These are phyloP conservation scores for Candida lessepsii DNA, from an alignment of 805 yeast species.

Conservation along the genomic window DNA sequence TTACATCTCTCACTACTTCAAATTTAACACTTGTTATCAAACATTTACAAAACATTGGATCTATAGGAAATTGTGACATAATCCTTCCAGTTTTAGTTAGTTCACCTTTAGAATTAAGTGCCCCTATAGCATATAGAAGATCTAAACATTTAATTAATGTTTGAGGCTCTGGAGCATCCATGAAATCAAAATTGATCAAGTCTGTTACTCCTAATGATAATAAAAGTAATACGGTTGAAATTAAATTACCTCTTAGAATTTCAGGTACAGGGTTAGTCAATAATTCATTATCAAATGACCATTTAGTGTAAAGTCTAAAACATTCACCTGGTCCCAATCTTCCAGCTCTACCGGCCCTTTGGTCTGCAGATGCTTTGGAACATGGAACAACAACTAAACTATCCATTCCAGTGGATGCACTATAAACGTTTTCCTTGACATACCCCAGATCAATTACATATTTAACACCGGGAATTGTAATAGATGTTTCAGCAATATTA, in stretches of 20 bases:
- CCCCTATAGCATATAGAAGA: slow-evolving; percentile 82
- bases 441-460: slow-evolving; percentile 47
- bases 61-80: slow-evolving; percentile 92
- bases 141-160: slow-evolving; percentile 75
- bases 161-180: slow-evolving; percentile 83
- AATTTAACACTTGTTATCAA: slow-evolving; percentile 60
- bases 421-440: slow-evolving; percentile 44
- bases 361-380: slow-evolving; percentile 60
- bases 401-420: slow-evolving; percentile 44
- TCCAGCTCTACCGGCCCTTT: slow-evolving; percentile 85
- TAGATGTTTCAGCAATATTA: slow-evolving; percentile 67
- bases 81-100: slow-evolving; percentile 74
- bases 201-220: slow-evolving; percentile 85
- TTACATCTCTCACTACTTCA: slow-evolving; percentile 63
- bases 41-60: slow-evolving; percentile 83
- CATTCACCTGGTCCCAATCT: slow-evolving; percentile 49
- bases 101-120: slow-evolving; percentile 74
- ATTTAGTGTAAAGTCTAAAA: slow-evolving; percentile 80
- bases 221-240: slow-evolving; percentile 71
- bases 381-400: slow-evolving; percentile 46
- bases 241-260: slow-evolving; percentile 78
- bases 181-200: slow-evolving; percentile 76
- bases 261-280: slow-evolving; percentile 85
- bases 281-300: slow-evolving; percentile 76
- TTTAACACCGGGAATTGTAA: slow-evolving; percentile 43